These are phyloP conservation scores for Quercus tomentella DNA, from an alignment of 331 rosid species.

Conservation along the genomic window DNA sequence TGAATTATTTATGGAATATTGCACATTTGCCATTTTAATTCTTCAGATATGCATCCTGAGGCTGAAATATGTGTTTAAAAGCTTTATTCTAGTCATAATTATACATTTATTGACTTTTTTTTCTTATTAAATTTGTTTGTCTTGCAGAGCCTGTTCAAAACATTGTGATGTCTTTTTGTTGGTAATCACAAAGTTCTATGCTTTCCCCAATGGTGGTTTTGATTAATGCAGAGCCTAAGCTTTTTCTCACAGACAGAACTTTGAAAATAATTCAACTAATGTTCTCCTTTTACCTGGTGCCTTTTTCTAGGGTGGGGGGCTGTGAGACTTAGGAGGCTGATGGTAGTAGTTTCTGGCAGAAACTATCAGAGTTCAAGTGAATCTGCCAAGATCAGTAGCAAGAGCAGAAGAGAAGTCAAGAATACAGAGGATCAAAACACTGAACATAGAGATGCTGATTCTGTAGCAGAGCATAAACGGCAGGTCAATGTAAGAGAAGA, in stretches of 20 bases:
- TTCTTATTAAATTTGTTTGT: slow-evolving; percentile 3
- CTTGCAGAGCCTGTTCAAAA: background rate
- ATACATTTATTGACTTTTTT: background rate
- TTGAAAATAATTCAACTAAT: background rate
- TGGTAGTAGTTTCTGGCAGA: background rate
- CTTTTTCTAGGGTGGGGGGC: background rate
- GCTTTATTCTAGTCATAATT: background rate
- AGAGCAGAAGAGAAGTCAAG: too few relatives aligned
- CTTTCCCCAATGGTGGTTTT: background rate
- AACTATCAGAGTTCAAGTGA: too few relatives aligned
- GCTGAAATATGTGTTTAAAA: background rate
- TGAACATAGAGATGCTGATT: too few relatives aligned
- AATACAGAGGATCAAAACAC: too few relatives aligned
- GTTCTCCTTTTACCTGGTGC: background rate
- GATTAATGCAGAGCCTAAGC: background rate
- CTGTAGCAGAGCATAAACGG: too few relatives aligned
- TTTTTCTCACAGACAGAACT: background rate
- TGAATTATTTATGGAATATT: background rate
- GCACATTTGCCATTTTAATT: background rate
- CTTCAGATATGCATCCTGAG: background rate
- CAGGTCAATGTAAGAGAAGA: too few relatives aligned
- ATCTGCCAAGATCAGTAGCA: too few relatives aligned
- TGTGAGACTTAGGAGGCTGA: background rate
- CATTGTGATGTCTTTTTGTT: background rate
- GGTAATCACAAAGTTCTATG: background rate